These are phyloP conservation scores for Stachybotrys chlorohalonatus DNA, from an alignment of 2,329 filamentous ascomycete genomes.

Conservation along the genomic window DNA sequence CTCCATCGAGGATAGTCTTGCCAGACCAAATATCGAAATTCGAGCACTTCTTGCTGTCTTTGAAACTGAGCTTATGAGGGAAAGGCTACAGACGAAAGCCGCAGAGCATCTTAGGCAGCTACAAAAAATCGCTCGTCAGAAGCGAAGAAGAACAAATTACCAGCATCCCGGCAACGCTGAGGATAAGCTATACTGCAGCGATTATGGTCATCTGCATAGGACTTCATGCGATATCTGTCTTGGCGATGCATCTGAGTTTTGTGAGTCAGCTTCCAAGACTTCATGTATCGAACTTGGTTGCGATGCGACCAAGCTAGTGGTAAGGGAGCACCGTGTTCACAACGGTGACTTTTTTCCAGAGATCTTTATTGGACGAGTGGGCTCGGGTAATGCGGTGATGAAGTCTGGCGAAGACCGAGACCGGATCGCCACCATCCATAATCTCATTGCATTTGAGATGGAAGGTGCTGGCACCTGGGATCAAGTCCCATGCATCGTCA, in stretches of 20 bases:
- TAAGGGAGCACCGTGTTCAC: too few relatives aligned
- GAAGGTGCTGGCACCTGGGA: constrained; percentile 22
- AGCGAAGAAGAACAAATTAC: constrained; percentile 4
- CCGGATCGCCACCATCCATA: constrained; percentile 10
- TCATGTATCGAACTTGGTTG: too few relatives aligned
- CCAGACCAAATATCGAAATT: background rate
- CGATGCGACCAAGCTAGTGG: too few relatives aligned
- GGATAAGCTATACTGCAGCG: constrained; percentile 13
- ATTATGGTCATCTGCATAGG: too few relatives aligned
- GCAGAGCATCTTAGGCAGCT: background rate
- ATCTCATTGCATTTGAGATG: constrained; percentile 19
- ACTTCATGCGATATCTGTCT: too few relatives aligned
- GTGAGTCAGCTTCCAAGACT: too few relatives aligned
- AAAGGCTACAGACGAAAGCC: background rate
- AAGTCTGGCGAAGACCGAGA: constrained; percentile 26
- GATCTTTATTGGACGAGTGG: constrained; percentile 26
- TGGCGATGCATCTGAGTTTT: too few relatives aligned
- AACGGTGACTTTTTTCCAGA: background rate
- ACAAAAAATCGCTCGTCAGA: background rate
- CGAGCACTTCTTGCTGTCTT: background rate
- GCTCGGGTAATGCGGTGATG: constrained; percentile 27
- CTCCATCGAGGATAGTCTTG: constrained; percentile 11
- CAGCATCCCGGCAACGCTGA: constrained; percentile 12
- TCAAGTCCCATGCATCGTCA: constrained; percentile 23
- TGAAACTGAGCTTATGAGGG: background rate